These are phyloP conservation scores for Miscanthus sacchariflorus DNA, from an alignment of 202 grass and related monocot genomes.

Conservation along the genomic window DNA sequence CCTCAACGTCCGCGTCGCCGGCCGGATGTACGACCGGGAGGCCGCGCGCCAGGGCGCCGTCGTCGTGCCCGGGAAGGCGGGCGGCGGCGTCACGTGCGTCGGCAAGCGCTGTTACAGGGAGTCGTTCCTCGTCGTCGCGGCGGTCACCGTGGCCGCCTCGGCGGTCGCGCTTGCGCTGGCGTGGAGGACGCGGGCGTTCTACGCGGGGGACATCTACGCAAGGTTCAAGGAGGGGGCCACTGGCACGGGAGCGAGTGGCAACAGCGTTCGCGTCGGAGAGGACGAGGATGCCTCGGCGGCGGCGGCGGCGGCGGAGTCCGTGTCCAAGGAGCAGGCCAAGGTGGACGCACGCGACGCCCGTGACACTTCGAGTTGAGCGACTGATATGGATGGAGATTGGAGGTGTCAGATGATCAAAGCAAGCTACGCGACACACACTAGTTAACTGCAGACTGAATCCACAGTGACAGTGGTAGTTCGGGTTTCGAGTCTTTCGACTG, in stretches of 20 bases:
- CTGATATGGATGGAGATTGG: not conserved
- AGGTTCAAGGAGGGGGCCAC: conserved; percentile 50
- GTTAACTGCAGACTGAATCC: not conserved
- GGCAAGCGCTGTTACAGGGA: conserved; percentile 61
- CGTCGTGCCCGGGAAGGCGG: not conserved
- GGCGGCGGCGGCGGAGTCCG: no score
- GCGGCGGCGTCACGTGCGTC: conserved; percentile 51
- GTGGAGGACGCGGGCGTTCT: conserved; percentile 68
- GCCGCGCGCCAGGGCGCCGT: conserved; percentile 36
- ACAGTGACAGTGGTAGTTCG: no score
- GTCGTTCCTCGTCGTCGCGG: conserved; percentile 66
- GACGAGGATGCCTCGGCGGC: not conserved
- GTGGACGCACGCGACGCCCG: no score
- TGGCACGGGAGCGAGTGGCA: not conserved
- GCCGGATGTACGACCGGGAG: conserved; percentile 67
- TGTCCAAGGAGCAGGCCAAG: no score
- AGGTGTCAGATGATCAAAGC: no score
- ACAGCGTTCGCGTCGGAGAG: not conserved
- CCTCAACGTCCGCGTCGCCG: conserved; percentile 69
- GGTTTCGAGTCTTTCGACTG: no score
- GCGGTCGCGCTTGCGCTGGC: conserved; percentile 56
- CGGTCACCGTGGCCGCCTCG: conserved; percentile 54
- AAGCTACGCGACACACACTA: not conserved
- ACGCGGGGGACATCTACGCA: conserved; percentile 74
- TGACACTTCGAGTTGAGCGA: not conserved